Evolutionary conservation across 2,329 filamentous ascomycete genomes (phyloP).

Genomic region (Botrytis byssoidea): DNA sequence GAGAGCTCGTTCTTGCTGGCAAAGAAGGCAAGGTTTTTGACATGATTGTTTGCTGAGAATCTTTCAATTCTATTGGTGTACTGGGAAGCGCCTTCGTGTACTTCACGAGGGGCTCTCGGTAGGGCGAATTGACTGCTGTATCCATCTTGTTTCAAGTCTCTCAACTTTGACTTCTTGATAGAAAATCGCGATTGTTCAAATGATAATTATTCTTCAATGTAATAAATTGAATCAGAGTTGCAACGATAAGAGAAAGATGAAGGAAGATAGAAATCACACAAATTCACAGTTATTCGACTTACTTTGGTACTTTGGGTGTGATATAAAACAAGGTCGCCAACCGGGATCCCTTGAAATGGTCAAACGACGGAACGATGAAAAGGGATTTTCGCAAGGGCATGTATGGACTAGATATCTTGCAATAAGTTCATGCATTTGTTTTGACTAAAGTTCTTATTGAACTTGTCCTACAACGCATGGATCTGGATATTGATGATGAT

Average conservation of each 20-base stretch:
- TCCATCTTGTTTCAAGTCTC: background rate
- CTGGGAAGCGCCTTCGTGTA: constrained; percentile 35
- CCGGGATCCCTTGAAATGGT: constrained; percentile 20
- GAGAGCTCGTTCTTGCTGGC: background rate
- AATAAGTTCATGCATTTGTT: constrained; percentile 11
- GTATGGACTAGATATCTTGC: constrained; percentile 12
- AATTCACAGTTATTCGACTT: background rate
- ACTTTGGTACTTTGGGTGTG: background rate
- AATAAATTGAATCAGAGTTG: background rate
- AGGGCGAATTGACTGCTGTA: constrained; percentile 4
- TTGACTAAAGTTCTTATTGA: constrained; percentile 11
- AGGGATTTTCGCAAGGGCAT: background rate
- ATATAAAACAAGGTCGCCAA: constrained; percentile 20
- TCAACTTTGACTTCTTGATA: background rate
- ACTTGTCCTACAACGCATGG: constrained; percentile 1
- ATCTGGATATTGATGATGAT: constrained; percentile 11
- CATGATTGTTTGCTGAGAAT: constrained; percentile 14
- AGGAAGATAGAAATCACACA: background rate
- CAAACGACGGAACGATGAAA: constrained; percentile 19
- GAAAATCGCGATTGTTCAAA: background rate
- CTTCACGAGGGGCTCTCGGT: constrained; percentile 28
- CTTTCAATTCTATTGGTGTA: constrained; percentile 21
- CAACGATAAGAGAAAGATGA: background rate
- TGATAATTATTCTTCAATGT: background rate
- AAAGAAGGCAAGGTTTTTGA: constrained; percentile 27